phyloP scores from a whole-genome alignment of 371 early-diverging fungal genomes.

The Rhizopus sp. region DNA sequence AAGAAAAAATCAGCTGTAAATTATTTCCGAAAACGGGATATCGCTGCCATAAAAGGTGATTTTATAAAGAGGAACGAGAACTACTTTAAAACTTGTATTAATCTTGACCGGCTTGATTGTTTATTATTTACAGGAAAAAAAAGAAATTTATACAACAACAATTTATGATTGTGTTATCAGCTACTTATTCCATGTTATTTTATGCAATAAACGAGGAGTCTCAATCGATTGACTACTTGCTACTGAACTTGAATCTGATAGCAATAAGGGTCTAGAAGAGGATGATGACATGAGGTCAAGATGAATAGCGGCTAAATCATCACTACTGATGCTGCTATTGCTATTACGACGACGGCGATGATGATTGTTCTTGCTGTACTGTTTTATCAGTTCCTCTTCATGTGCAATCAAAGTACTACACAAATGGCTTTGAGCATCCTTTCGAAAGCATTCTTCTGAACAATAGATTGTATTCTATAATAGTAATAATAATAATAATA shows the following conservation, averaged over 20 bases:
- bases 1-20: too few species aligned
- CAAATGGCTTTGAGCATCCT: conserved; percentile 17
- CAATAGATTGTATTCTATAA: conserved; percentile 34
- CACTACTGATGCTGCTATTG: conserved; percentile 14
- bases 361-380: neutral
- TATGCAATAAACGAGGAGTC: neutral
- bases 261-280: neutral
- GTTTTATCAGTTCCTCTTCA: neutral
- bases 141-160: neutral
- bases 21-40: too few species aligned
- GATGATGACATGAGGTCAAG: conserved; percentile 6
- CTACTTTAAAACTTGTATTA: too few species aligned
- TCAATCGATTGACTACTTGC: conserved; percentile 4
- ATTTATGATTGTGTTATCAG: neutral
- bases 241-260: conserved; percentile 1
- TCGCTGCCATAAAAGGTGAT: too few species aligned
- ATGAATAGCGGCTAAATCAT: conserved; percentile 20
- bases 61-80: too few species aligned
- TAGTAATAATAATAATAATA: neutral
- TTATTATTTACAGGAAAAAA: neutral
- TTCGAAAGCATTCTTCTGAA: conserved; percentile 25
- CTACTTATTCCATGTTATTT: neutral
- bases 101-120: neutral
- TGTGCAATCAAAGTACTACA: neutral
- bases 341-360: conserved; percentile 6